These are phyloP conservation scores for Globisporangium uncinulatum DNA, from an alignment of 352 stramenopile genomes.

Conservation along the genomic window DNA sequence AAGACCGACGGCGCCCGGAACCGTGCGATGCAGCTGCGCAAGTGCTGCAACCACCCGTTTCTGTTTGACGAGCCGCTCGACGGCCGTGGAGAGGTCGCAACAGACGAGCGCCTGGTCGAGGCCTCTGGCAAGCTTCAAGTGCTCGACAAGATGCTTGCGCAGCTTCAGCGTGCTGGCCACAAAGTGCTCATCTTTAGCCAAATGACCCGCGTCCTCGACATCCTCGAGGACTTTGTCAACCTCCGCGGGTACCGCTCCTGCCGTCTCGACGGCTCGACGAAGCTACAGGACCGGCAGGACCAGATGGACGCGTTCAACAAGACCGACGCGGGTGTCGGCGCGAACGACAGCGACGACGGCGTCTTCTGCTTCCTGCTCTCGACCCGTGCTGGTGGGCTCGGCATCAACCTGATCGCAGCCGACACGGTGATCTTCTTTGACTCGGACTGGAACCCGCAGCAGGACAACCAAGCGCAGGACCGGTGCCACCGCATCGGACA, in stretches of 20 bases:
- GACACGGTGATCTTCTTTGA: constrained; percentile 98
- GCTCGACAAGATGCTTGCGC: constrained; percentile 96
- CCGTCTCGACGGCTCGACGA: constrained; percentile 94
- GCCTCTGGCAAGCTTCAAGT: constrained; percentile 97
- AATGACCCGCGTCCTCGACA: constrained; percentile 97
- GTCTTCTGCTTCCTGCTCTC: constrained; percentile 84
- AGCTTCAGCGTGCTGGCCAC: constrained; percentile 94
- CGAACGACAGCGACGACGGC: constrained; percentile 23
- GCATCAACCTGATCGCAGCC: constrained; percentile 96
- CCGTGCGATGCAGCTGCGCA: constrained; percentile 75
- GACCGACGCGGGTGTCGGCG: constrained; percentile 18
- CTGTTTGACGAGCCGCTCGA: constrained; percentile 82
- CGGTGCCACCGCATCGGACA: constrained; percentile 89
- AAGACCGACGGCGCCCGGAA: constrained; percentile 61
- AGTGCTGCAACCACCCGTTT: constrained; percentile 87
- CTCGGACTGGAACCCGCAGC: constrained; percentile 99
- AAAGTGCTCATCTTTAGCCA: constrained; percentile 99
- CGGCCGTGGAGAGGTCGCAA: constrained; percentile 39
- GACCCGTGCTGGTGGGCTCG: constrained; percentile 93
- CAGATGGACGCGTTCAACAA: constrained; percentile 98
- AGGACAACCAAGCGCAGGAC: constrained; percentile 91
- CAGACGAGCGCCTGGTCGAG: constrained; percentile 89
- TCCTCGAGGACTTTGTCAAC: constrained; percentile 94
- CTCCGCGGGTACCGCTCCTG: constrained; percentile 92
- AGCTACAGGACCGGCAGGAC: constrained; percentile 89